Evolutionary conservation across 2,329 filamentous ascomycete species (phyloP), one percentile per base, ranked within the genome.

Genomic region (Sphaerostilbella broomeana): DNA sequence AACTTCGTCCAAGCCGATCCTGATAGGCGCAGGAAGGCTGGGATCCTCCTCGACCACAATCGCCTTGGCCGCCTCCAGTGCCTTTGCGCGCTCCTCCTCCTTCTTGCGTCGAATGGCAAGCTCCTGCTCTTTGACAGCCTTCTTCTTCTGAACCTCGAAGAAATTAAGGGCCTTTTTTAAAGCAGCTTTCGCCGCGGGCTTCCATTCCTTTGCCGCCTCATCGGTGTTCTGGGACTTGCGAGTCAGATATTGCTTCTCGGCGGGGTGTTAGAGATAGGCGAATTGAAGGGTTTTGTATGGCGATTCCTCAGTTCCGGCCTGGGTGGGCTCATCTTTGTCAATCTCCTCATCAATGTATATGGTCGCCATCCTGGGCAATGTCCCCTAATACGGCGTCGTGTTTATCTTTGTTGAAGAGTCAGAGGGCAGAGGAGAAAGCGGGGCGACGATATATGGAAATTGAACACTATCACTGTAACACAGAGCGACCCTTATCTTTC

Each of bases 281-380:
- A 81, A 79, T 49, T 82, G 71, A 31, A 94, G 75, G 18, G 83
- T 79, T 70, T 94, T 90, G 77, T 81, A 95, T 36, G 88, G 87
- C 48, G 79, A 74, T 44, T 71, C 65, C 60, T 89, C 76, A 47
- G 81, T 75, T 54, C 87, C 87, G 50, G 74, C 69, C 48, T 78
- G 75, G 45, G 73, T 61, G 52, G 77, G 63, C 54, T 84, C 79
- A 65, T 92, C 88, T 51, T 74, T 70, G 53, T 88, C 88, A 51
- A 72, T 72, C 53, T 87, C 84, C 51, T 89, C 84, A 58, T 94
- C 86, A 21, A 94, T 50, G 26, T 57, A 58, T 7, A 59, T 58
- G n/a, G 53, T 48, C 25, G 55, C 51, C 56, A 59, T 73, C 20
- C 31, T 39, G 36, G n/a, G 22, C 42, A 30, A 21, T 18, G 24